Evolutionary conservation across 1,139 yeast genomes (phyloP).

Genomic region (Wickerhamomyces sp.): DNA sequence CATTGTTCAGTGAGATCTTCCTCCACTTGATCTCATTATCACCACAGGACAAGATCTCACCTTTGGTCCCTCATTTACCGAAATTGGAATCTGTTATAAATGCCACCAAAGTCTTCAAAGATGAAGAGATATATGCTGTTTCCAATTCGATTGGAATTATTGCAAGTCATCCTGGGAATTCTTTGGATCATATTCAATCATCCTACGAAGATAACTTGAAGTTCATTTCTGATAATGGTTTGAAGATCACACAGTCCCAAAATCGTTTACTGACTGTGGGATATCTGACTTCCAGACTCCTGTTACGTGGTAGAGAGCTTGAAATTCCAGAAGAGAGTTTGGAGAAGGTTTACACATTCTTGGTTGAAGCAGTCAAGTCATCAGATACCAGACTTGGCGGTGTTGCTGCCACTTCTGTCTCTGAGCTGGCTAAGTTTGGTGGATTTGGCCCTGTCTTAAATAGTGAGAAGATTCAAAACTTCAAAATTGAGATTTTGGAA

Average conservation of each 20-base stretch:
- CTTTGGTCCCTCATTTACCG: conserved; percentile 17
- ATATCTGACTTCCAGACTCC: conserved; percentile 48
- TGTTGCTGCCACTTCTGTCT: conserved; percentile 40
- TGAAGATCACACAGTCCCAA: conserved; percentile 8
- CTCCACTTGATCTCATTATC: conserved; percentile 25
- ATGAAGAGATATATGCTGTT: conserved; percentile 27
- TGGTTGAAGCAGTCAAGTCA: conserved; percentile 19
- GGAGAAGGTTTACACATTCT: conserved; percentile 3
- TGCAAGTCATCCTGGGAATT: conserved; percentile 38
- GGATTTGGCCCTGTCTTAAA: conserved; percentile 35
- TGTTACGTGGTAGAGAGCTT: conserved; percentile 32
- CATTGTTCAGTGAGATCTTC: conserved; percentile 25
- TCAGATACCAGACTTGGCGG: conserved; percentile 18
- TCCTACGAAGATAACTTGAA: conserved; percentile 11
- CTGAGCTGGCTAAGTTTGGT: conserved; percentile 60
- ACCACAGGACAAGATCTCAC: conserved; percentile 21
- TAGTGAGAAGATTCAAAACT: conserved; percentile 14
- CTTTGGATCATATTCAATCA: conserved; percentile 15
- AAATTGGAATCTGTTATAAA: conserved; percentile 21
- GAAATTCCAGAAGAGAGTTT: conserved; percentile 5
- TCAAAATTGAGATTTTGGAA: conserved; percentile 28
- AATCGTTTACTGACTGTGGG: conserved; percentile 37
- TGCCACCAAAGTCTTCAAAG: conserved; percentile 18
- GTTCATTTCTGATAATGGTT: conserved; percentile 4
- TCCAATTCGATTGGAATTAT: conserved; percentile 53